A percentile compares a stretch with the other conserved stretches of the same genome.
These are phyloP conservation scores for Lipomyces starkeyi DNA, from an alignment of 805 yeast genomes.

Conservation along the genomic window DNA sequence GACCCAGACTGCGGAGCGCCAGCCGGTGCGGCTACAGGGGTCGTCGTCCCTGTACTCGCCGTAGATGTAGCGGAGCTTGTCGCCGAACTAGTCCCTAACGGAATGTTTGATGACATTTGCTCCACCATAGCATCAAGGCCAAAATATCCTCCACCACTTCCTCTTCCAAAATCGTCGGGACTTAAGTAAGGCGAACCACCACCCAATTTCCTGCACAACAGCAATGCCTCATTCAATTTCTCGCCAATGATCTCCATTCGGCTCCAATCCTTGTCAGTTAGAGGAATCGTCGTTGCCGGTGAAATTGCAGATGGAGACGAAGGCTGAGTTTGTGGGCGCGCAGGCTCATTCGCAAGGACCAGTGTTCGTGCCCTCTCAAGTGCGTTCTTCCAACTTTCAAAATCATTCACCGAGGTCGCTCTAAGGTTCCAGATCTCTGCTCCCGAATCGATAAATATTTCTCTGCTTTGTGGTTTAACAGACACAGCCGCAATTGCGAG, in stretches of 20 bases:
- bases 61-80: conserved; percentile 2
- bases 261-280: conserved; percentile 18
- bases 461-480: conserved; percentile 69
- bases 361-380: conserved; percentile 28
- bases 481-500: conserved; percentile 80
- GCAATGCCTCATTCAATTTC: conserved; percentile 18
- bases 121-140: conserved; percentile 21
- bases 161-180: background rate
- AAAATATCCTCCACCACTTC: conserved; percentile 14
- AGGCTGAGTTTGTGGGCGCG: background rate
- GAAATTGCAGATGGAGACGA: conserved; percentile 13
- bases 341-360: conserved; percentile 8
- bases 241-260: conserved; percentile 18
- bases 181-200: background rate
- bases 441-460: conserved; percentile 88
- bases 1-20: background rate
- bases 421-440: conserved; percentile 92
- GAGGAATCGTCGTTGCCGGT: conserved; percentile 4
- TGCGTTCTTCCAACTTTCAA: conserved; percentile 83
- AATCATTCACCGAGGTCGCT: conserved; percentile 67
- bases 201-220: conserved; percentile 5
- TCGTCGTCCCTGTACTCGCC: conserved; percentile 1
- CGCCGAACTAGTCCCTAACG: background rate
- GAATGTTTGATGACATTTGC: conserved; percentile 5
- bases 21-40: background rate